These are phyloP conservation scores for Tetradesmus lagerheimii DNA, from an alignment of 139 green algal species.

Conservation along the genomic window DNA sequence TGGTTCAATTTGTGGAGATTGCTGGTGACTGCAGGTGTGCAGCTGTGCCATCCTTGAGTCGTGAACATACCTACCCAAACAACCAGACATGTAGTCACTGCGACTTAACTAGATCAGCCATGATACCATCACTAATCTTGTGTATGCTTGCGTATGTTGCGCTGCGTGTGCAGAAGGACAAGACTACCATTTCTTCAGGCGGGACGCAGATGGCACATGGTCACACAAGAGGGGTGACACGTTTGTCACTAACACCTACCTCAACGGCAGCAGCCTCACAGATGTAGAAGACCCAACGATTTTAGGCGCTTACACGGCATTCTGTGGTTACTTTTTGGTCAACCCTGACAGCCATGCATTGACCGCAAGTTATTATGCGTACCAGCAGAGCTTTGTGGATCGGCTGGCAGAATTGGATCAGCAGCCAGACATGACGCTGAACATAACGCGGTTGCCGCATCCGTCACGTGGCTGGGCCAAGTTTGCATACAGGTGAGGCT, in stretches of 20 bases:
- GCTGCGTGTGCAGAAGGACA: not conserved
- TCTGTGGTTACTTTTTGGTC: constrained; percentile 14
- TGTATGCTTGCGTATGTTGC: not conserved
- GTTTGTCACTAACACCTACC: constrained; percentile 29
- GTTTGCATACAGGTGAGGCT: not conserved
- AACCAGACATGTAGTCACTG: no score
- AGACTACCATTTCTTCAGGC: constrained; percentile 18
- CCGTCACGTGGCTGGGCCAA: not conserved
- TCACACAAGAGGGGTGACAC: constrained; percentile 16
- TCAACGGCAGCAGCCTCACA: not conserved
- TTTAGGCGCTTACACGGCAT: not conserved
- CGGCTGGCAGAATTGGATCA: not conserved
- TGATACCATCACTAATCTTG: no score
- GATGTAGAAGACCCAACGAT: constrained; percentile 7
- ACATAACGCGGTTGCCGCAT: not conserved
- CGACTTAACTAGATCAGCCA: no score
- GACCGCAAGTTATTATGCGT: not conserved
- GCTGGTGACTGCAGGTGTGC: no score
- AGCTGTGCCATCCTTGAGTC: no score
- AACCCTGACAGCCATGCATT: not conserved
- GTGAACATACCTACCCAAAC: no score
- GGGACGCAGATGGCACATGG: not conserved
- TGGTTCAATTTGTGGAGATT: no score
- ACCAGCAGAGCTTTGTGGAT: not conserved
- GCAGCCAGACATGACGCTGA: not conserved